Evolutionary conservation across 2,329 filamentous ascomycete species (phyloP), one percentile per base, ranked within the genome.

Genomic region (Nothophoma quercina): DNA sequence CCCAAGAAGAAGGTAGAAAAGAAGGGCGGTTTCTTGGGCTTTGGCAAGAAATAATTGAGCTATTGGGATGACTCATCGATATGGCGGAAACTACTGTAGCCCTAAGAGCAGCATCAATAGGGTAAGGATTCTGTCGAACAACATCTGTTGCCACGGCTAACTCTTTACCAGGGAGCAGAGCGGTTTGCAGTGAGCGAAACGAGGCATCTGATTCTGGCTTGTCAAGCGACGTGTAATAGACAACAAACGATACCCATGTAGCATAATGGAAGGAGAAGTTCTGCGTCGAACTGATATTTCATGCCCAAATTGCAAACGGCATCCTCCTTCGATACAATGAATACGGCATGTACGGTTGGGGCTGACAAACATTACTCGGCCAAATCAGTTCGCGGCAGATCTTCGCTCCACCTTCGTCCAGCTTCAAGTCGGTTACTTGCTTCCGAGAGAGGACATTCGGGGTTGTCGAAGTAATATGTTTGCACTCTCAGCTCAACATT

Each of bases 1-100:
- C 64, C 64, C 7, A 64, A 65, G 45, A 68, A 68, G 57, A 62
- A 61, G 33, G 57, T 63, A 28, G 60, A 61, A 25, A 67, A 64
- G 56, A 67, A 68, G 52, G 58, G 58, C n/a, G 56, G 59, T 9
- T 43, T 68, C 12, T 41, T 63, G 8, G 56, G 63, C 26, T 64
- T 68, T 47, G 46, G 66, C 34, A 60, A 60, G 44, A 60, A 56
- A 22, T 67, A 16, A 47, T n/a, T 16, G 26, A 9, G 10, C 2
- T 15, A n/a, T 5, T 3, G 3, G 15, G 13, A 32, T 21, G 13
- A 39, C 5, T 2, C 2, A 16, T 21, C 28, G 13, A 23, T 16
- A 21, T 21, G 15, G 25, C 10, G 12, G 19, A 7, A n/a, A 8
- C 16, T 18, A 33, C 16, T 16, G 28, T 13, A 13, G 12, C 16